These are phyloP conservation scores for Phellinidium pouzarii DNA, from an alignment of 1,284 basidiomycete genomes.

Conservation along the genomic window DNA sequence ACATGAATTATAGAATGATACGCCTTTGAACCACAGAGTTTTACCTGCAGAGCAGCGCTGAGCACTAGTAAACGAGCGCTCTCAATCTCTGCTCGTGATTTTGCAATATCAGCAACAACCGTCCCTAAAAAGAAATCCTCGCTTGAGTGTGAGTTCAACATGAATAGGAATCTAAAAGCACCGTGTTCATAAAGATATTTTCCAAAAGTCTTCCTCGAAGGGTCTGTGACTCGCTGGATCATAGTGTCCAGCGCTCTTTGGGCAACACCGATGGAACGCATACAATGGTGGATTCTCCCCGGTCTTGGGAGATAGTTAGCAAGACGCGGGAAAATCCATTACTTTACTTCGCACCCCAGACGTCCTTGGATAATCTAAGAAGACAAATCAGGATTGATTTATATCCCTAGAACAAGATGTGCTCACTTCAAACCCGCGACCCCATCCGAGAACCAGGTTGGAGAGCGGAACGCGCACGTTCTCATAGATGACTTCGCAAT, in stretches of 20 bases:
- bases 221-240: slow-evolving; percentile 89
- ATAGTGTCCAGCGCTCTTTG: slow-evolving; percentile 82
- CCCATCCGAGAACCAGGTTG: slow-evolving; percentile 90
- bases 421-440: slow-evolving; percentile 80
- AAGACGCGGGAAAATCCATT: background rate
- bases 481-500: slow-evolving; percentile 92
- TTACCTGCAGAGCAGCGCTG: slow-evolving; percentile 83
- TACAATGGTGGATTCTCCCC: slow-evolving; percentile 96
- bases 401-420: background rate
- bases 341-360: slow-evolving; percentile 66
- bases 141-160: background rate
- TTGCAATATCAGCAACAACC: slow-evolving; percentile 85
- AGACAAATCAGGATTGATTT: slow-evolving; percentile 1
- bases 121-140: slow-evolving; percentile 48
- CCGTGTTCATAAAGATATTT: slow-evolving; percentile 91
- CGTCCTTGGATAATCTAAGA: slow-evolving; percentile 91
- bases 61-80: slow-evolving; percentile 81
- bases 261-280: slow-evolving; percentile 92
- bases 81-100: slow-evolving; percentile 91
- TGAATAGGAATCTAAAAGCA: slow-evolving; percentile 42
- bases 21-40: slow-evolving; percentile 7
- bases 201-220: slow-evolving; percentile 87
- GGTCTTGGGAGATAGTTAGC: slow-evolving; percentile 44
- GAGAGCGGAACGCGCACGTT: slow-evolving; percentile 83
- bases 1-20: background rate